Evolutionary conservation across 176 grass and related monocot species (phyloP), one percentile per base, ranked within the genome.

Genomic region (Puccinellia tenuiflora): DNA sequence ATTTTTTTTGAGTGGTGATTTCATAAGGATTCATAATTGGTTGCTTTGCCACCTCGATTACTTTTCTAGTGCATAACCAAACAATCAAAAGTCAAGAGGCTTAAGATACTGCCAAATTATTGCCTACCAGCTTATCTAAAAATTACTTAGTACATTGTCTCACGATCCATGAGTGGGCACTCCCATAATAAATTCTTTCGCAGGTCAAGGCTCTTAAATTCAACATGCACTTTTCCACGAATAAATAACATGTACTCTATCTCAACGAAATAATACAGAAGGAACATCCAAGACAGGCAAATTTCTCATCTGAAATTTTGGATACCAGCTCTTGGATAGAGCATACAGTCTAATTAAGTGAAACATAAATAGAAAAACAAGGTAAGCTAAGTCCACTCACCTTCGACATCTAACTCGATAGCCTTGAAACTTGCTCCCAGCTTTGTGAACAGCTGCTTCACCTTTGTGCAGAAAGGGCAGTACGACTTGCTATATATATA

Each of bases 401-500:
- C 79, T 89, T 96, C 90, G 35, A 76, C 80, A 60, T 96, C 90
- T 46, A 96, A 8, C 66, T 96, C 93, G 48, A 96, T 75, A 15
- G 80, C 83, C 83, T 92, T 93, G 82, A 81, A 93, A 26, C 26
- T 83, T 70, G 90, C 76, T 20, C 88, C 93, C 2, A 96, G 33
- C 81, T 96, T 84, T 7, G 73, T 43, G 1, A 96, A 76, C 48
- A 96, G 43, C 61, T 96, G 51, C 76, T 89, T 96, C 79, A 93
- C 93, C 16, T 43, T 39, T 39, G 39, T 76, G 21, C 86, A 93
- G 77, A n/a, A 92, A 42, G 86, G 71, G 80, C 93, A 93, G 77
- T 69, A 87, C n/a, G 88, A 53, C 80, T 93, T 90, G 88, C 90
- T 96, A 81, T 53, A 90, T 96, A 81, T 53, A 90, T 91, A 88